Conservation (phyloP, 192 early-diverging fungal genomes). For the Glomus cerebriforme region DNA sequence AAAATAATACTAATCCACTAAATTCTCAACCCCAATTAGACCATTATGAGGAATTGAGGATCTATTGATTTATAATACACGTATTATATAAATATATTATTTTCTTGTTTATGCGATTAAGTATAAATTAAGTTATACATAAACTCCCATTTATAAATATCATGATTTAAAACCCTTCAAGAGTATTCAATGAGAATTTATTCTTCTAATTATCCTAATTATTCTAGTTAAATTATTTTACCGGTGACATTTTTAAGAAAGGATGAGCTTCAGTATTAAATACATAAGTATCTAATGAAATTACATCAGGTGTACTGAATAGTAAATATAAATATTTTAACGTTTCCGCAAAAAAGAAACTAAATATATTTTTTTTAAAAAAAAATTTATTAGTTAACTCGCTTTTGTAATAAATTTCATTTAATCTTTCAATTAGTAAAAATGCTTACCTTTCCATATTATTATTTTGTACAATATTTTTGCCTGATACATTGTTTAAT, state of each 20-base stretch:
- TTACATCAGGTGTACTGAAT: conserved; percentile 67
- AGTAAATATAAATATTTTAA: conserved; percentile 93
- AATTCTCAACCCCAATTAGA: too few relatives aligned
- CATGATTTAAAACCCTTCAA: too few relatives aligned
- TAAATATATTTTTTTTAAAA: too few relatives aligned
- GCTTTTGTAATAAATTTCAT: background rate
- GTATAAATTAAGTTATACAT: too few relatives aligned
- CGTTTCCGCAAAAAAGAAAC: conserved; percentile 69
- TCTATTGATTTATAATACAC: too few relatives aligned
- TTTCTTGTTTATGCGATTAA: too few relatives aligned
- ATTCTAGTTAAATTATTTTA: too few relatives aligned
- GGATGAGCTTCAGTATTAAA: conserved; percentile 98
- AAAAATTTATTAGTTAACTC: background rate
- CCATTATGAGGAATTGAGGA: too few relatives aligned
- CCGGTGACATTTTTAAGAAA: background rate
- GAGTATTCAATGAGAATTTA: too few relatives aligned
- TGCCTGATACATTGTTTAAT: conserved; percentile 42
- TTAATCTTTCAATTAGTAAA: background rate
- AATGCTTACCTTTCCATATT: conserved; percentile 54
- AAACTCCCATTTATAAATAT: too few relatives aligned
- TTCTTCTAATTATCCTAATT: background rate
- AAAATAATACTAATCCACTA: too few relatives aligned
- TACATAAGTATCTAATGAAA: conserved; percentile 77
- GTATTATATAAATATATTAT: too few relatives aligned
- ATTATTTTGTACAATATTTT: conserved; percentile 40